Conservation (phyloP, 2,329 filamentous ascomycete species). For the Xylariaceae sp. region DNA sequence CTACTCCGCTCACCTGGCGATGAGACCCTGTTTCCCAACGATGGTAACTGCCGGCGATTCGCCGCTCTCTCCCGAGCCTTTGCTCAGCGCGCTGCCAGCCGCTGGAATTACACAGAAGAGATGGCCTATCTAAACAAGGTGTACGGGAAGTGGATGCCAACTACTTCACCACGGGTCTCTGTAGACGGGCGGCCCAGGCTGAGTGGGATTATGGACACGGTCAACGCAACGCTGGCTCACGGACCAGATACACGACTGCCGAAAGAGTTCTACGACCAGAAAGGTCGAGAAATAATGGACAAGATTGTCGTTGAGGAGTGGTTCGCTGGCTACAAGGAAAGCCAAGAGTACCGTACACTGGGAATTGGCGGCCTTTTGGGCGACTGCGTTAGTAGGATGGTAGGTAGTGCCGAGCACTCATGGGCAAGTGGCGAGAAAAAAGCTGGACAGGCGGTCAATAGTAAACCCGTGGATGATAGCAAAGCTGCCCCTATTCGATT, state of each 20-base stretch:
- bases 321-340: constrained; percentile 84
- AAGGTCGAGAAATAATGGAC: constrained; percentile 63
- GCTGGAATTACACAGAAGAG: constrained; percentile 73
- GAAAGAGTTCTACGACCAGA: constrained; percentile 78
- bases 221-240: constrained; percentile 85
- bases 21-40: constrained; percentile 79
- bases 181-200: constrained; percentile 82
- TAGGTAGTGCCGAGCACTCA: constrained; percentile 57
- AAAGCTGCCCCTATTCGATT: constrained; percentile 56
- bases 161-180: constrained; percentile 61
- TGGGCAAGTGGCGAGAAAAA: constrained; percentile 53
- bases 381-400: constrained; percentile 75
- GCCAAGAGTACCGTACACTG: constrained; percentile 77
- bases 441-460: constrained; percentile 34
- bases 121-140: constrained; percentile 78
- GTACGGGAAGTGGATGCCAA: constrained; percentile 82
- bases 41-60: constrained; percentile 68
- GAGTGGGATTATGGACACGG: constrained; percentile 88
- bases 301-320: constrained; percentile 86
- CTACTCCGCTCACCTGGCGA: constrained; percentile 61
- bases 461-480: no score
- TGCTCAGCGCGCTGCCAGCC: constrained; percentile 64
- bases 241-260: constrained; percentile 75
- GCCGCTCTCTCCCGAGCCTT: constrained; percentile 65
- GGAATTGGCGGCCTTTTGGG: constrained; percentile 84